Conservation (phyloP, 2,329 filamentous ascomycete species). For the Fusarium sublunatum region DNA sequence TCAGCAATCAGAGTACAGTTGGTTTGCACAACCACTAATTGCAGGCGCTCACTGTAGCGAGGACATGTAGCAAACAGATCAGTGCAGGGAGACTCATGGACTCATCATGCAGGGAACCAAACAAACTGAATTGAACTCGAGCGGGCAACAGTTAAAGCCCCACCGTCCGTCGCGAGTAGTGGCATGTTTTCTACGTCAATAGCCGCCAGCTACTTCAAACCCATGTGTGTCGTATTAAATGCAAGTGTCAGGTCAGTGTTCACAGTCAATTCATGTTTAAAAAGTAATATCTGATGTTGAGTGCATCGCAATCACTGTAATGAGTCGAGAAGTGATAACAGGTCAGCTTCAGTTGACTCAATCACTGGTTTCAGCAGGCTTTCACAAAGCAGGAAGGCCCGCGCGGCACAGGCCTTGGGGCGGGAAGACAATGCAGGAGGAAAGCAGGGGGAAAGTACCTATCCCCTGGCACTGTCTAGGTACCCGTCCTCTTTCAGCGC, state of each 20-base stretch:
- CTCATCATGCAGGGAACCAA: conserved; percentile 13
- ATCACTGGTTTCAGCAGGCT: background rate
- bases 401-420: conserved; percentile 15
- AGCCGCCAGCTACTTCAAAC: background rate
- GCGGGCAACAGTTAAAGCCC: conserved; percentile 4
- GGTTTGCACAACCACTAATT: no score
- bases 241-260: conserved; percentile 31
- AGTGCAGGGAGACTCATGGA: conserved; percentile 2
- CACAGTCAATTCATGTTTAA: conserved; percentile 6
- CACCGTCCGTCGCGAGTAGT: conserved; percentile 14
- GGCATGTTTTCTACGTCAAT: conserved; percentile 28
- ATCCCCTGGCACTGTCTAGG: background rate
- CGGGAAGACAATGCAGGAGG: conserved; percentile 1
- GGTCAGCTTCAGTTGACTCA: background rate
- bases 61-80: background rate
- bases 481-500: background rate
- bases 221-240: conserved; percentile 12
- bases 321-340: background rate
- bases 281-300: conserved; percentile 5
- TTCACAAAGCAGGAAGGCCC: conserved; percentile 10
- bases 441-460: conserved; percentile 5
- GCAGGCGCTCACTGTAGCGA: no score
- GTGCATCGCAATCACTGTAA: background rate
- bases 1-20: no score
- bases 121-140: conserved; percentile 5